phyloP scores from a whole-genome alignment of 805 yeast genomes.

The Starmerella vaccinii region DNA sequence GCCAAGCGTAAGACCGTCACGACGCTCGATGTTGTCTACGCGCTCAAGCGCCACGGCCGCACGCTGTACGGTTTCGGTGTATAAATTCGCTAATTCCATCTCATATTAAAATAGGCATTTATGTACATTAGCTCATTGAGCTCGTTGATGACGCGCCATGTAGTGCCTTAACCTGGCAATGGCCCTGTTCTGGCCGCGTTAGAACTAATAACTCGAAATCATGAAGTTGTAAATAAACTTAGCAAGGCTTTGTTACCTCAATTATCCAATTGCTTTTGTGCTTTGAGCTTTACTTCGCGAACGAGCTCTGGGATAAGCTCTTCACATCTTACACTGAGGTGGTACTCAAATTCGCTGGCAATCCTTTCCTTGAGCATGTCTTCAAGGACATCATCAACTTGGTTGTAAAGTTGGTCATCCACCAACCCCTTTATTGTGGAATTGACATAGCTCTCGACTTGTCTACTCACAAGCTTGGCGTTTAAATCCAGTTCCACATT shows the following conservation, averaged over 20 bases:
- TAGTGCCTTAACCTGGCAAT: too few species aligned
- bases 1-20: slow-evolving; percentile 99
- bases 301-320: background rate
- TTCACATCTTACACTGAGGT: background rate
- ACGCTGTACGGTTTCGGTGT: slow-evolving; percentile 99
- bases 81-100: slow-evolving; percentile 36
- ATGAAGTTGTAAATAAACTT: too few species aligned
- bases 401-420: too few species aligned
- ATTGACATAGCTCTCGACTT: background rate
- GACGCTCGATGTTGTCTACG: slow-evolving; percentile 96
- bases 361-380: background rate
- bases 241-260: background rate
- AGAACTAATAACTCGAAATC: too few species aligned
- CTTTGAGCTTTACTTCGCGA: background rate
- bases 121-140: background rate
- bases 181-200: too few species aligned
- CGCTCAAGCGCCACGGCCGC: slow-evolving; percentile 99
- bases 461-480: background rate
- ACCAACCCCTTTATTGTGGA: too few species aligned
- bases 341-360: background rate
- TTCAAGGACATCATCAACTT: background rate
- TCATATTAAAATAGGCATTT: background rate
- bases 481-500: background rate
- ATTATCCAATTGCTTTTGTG: background rate
- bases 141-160: too few species aligned